A percentile compares a stretch with the other conserved stretches of the same genome.
Evolutionary conservation across 148 eudicot species (phyloP).

Genomic region (Nepenthes mirabilis): DNA sequence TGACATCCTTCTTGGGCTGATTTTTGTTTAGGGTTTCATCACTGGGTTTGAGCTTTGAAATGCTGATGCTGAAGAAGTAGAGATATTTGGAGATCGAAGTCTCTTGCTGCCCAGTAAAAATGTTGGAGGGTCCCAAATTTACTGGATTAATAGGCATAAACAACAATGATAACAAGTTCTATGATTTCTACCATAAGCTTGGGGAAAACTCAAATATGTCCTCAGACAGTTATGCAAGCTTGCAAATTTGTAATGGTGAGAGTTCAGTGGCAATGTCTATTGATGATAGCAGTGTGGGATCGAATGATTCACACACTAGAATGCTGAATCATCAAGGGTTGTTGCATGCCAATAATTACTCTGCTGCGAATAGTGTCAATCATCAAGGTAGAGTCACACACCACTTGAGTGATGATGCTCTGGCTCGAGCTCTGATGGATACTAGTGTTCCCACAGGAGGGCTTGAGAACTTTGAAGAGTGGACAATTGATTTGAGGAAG

Average conservation of each 20-base stretch:
- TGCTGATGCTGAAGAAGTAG: conserved; percentile 32
- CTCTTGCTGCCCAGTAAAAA: conserved; percentile 20
- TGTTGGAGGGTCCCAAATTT: conserved; percentile 87
- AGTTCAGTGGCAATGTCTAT: conserved; percentile 94
- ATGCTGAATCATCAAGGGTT: conserved; percentile 71
- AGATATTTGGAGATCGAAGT: background rate
- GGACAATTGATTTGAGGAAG: conserved; percentile 89
- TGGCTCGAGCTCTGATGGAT: conserved; percentile 86
- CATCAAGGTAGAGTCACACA: conserved; percentile 64
- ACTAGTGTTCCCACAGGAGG: conserved; percentile 60
- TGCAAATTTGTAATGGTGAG: conserved; percentile 78
- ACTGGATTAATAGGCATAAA: conserved; percentile 66
- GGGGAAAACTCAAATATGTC: conserved; percentile 94
- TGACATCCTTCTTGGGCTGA: no score
- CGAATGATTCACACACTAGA: conserved; percentile 83
- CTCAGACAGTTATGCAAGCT: conserved; percentile 61
- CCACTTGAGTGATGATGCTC: conserved; percentile 80
- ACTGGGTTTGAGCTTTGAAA: conserved; percentile 6
- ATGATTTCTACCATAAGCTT: conserved; percentile 73
- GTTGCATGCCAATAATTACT: conserved; percentile 56
- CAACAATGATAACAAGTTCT: conserved; percentile 56
- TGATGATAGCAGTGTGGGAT: conserved; percentile 90
- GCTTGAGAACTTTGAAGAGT: conserved; percentile 80
- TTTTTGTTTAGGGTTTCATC: conserved; percentile 11
- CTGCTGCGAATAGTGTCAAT: conserved; percentile 64